Evolutionary conservation across 352 stramenopile species (phyloP).

Genomic region (Pythium oligandrum): DNA sequence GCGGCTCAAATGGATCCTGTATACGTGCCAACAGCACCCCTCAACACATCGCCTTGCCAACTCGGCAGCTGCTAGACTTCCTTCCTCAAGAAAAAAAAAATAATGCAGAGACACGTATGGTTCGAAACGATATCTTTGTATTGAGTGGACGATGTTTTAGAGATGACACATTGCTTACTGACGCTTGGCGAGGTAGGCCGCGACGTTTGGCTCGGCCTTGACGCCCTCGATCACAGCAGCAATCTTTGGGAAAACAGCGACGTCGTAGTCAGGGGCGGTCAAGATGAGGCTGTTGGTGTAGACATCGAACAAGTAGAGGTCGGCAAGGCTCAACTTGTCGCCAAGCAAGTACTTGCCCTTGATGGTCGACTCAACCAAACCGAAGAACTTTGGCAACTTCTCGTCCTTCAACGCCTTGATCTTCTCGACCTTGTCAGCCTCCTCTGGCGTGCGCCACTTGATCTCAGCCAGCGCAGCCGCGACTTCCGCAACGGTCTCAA

Average conservation of each 20-base stretch:
- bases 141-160: too few relatives aligned
- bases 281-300: slow-evolving; percentile 27
- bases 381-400: slow-evolving; percentile 25
- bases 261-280: slow-evolving; percentile 18
- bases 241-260: slow-evolving; percentile 34
- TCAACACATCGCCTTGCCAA: too few relatives aligned
- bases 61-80: too few relatives aligned
- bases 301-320: slow-evolving; percentile 43
- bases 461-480: too few relatives aligned
- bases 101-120: too few relatives aligned
- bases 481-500: too few relatives aligned
- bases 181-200: slow-evolving; percentile 29
- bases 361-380: slow-evolving; percentile 23
- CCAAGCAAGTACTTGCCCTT: slow-evolving; percentile 35
- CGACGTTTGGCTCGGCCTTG: slow-evolving; percentile 27
- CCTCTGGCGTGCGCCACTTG: too few relatives aligned
- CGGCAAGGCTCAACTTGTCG: slow-evolving; percentile 25
- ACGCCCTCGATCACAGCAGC: slow-evolving; percentile 23
- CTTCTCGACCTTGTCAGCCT: too few relatives aligned
- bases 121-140: too few relatives aligned
- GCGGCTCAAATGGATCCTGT: too few relatives aligned
- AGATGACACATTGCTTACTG: background rate
- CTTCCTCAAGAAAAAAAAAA: too few relatives aligned
- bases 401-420: slow-evolving; percentile 15
- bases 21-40: too few relatives aligned